A percentile compares a stretch with the other conserved stretches of the same genome.
These are phyloP conservation scores for Benincasa hispida DNA, from an alignment of 306 rosid species.

Conservation along the genomic window DNA sequence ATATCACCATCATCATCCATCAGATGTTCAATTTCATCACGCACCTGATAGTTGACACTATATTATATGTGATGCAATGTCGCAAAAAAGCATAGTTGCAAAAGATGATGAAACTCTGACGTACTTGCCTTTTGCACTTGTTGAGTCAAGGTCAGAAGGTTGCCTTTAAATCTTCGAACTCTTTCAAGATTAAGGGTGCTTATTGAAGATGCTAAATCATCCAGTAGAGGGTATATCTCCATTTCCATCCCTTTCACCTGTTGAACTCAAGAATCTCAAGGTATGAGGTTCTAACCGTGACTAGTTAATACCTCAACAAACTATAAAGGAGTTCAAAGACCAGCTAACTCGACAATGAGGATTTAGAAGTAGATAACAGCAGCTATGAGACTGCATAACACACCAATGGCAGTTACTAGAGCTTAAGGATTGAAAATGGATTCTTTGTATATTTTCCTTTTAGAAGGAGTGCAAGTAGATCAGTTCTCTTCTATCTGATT, in stretches of 20 bases:
- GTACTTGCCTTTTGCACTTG: constrained; percentile 81
- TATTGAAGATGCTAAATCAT: constrained; percentile 66
- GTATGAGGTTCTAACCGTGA: not conserved
- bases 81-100: not conserved
- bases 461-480: not conserved
- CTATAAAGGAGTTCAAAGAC: not conserved
- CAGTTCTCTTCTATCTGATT: not conserved
- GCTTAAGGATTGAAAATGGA: not conserved
- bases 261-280: constrained; percentile 18
- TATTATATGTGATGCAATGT: not conserved
- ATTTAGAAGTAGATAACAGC: not conserved
- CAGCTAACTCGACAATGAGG: not conserved
- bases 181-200: constrained; percentile 83
- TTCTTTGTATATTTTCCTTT: not conserved
- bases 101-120: constrained; percentile 2
- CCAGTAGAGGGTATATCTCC: constrained; percentile 86
- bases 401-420: not conserved
- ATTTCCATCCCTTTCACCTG: constrained; percentile 61
- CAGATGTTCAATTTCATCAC: constrained; percentile 36
- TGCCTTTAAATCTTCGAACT: constrained; percentile 90
- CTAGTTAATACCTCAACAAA: not conserved
- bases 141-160: constrained; percentile 83
- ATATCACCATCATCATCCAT: constrained; percentile 43
- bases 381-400: not conserved
- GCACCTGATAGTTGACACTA: constrained; percentile 28